Evolutionary conservation across 768 basidiomycete species (phyloP).

Genomic region (Auriscalpium vulgare): DNA sequence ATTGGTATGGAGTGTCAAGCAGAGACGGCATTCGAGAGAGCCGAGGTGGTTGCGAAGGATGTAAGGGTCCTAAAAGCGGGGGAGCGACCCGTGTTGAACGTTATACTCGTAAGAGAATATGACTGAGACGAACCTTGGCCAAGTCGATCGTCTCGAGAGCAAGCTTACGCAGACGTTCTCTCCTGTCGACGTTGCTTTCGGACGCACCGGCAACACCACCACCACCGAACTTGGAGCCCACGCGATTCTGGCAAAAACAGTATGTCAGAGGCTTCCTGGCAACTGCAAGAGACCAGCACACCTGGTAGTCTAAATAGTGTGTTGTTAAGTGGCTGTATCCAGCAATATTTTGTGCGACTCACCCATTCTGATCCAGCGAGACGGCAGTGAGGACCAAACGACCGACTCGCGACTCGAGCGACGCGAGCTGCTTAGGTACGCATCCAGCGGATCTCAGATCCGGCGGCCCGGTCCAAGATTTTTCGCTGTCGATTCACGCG

Average conservation of each 20-base stretch:
- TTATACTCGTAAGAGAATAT: neutral
- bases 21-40: constrained; percentile 95
- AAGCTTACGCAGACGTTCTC: constrained; percentile 91
- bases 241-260: constrained; percentile 63
- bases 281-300: neutral
- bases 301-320: constrained; percentile 10
- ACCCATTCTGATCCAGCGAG: constrained; percentile 9
- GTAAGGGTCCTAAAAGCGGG: constrained; percentile 72
- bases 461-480: neutral
- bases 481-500: neutral
- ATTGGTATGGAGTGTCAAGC: constrained; percentile 97
- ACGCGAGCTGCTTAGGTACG: neutral
- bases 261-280: neutral
- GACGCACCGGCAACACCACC: constrained; percentile 94
- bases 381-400: neutral
- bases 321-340: neutral
- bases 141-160: constrained; percentile 97
- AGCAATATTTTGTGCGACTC: neutral
- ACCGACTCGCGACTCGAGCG: neutral
- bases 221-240: constrained; percentile 92
- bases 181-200: constrained; percentile 90
- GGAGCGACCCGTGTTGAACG: neutral
- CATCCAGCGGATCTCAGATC: neutral
- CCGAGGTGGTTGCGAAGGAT: constrained; percentile 98
- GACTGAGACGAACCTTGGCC: constrained; percentile 64